A percentile compares a stretch with the other conserved stretches of the same genome.
Conservation (phyloP, 768 basidiomycete species). For the Lactifluus piperatus region DNA sequence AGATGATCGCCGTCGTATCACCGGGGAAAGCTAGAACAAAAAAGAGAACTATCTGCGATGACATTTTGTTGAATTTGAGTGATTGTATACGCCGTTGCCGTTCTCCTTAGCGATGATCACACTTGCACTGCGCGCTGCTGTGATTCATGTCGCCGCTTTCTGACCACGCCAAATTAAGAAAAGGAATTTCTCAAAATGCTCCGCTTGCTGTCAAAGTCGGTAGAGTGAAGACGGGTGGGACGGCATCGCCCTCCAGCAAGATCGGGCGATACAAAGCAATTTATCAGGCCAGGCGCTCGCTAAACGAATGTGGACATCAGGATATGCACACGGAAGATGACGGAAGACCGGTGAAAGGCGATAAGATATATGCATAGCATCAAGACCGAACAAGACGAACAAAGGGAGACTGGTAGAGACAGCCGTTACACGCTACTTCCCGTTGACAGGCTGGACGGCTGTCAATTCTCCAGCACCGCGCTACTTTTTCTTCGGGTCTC, state of each 20-base stretch:
- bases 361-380: conserved; percentile 1
- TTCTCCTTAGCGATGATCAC: not conserved
- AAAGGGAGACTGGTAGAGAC: not conserved
- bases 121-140: not conserved
- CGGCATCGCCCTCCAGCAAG: not conserved
- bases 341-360: not conserved
- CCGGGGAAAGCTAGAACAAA: not conserved
- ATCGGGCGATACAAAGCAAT: not conserved
- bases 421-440: not conserved
- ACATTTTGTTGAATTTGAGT: not conserved
- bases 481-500: conserved; percentile 65
- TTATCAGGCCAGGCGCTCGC: not conserved
- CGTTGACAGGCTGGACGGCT: not conserved
- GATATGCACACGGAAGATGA: too few relatives aligned
- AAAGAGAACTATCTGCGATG: not conserved
- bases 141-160: not conserved
- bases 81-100: not conserved
- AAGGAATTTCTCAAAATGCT: not conserved
- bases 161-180: not conserved
- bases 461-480: not conserved
- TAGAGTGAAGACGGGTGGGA: not conserved
- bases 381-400: not conserved
- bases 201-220: not conserved
- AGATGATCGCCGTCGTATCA: not conserved
- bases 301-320: not conserved